These are phyloP conservation scores for Cladophialophora exuberans DNA, from an alignment of 2,329 filamentous ascomycete species.

Conservation along the genomic window DNA sequence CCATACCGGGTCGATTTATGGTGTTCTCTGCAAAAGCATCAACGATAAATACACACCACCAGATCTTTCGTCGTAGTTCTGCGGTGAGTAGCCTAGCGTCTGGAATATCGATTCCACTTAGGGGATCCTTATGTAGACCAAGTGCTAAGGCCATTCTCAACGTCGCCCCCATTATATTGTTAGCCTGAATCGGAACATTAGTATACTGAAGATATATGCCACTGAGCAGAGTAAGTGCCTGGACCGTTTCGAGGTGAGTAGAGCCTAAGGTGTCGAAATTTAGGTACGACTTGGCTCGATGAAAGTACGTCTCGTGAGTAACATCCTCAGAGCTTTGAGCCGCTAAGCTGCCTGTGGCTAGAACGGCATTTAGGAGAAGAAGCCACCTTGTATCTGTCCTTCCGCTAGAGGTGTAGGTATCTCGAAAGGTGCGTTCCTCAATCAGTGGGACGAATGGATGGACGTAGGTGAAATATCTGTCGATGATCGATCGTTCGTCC, in stretches of 20 bases:
- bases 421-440: conserved; percentile 71
- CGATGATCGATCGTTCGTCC: conserved; percentile 70
- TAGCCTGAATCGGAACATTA: conserved; percentile 76
- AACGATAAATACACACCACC: conserved; percentile 75
- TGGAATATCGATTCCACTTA: conserved; percentile 46
- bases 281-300: conserved; percentile 67
- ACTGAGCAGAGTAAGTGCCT: conserved; percentile 71
- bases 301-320: conserved; percentile 69
- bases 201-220: conserved; percentile 79
- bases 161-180: conserved; percentile 71
- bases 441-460: conserved; percentile 75
- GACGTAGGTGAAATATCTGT: conserved; percentile 74
- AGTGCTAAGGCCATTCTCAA: conserved; percentile 75
- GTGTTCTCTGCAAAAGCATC: conserved; percentile 76
- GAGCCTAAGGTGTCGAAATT: conserved; percentile 69
- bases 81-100: conserved; percentile 54
- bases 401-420: conserved; percentile 64
- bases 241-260: conserved; percentile 72
- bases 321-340: conserved; percentile 65
- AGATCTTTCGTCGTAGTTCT: conserved; percentile 68
- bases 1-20: conserved; percentile 70
- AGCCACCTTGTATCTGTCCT: conserved; percentile 72
- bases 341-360: conserved; percentile 73
- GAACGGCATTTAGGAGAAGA: conserved; percentile 74
- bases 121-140: conserved; percentile 69